A percentile compares a stretch with the other conserved stretches of the same genome.
Conservation (phyloP, 2,329 filamentous ascomycete species). For the Myriosclerotinia curreyana region DNA sequence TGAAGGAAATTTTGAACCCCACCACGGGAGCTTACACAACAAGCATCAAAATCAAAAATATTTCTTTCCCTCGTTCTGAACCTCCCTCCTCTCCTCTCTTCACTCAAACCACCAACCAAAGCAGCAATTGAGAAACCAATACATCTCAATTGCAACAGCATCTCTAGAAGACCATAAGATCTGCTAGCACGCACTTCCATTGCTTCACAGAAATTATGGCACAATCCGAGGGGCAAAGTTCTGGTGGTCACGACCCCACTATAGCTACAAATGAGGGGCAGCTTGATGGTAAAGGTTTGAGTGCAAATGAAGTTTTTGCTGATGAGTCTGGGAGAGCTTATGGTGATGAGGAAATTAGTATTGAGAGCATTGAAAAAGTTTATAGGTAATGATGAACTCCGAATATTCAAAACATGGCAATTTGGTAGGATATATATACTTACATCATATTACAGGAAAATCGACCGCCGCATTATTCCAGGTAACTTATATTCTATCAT, state of each 20-base stretch:
- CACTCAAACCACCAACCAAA: not conserved
- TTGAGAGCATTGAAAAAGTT: constrained; percentile 40
- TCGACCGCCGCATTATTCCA: constrained; percentile 57
- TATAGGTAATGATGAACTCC: constrained; percentile 38
- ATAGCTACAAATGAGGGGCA: constrained; percentile 8
- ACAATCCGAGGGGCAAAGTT: constrained; percentile 27
- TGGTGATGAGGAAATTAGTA: constrained; percentile 30
- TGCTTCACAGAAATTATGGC: constrained; percentile 36
- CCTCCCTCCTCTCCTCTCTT: not conserved
- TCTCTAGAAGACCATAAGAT: constrained; percentile 6
- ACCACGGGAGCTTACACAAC: constrained; percentile 8
- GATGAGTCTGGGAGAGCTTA: constrained; percentile 23
- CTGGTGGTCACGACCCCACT: constrained; percentile 22
- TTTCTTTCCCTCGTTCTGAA: not conserved
- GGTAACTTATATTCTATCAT: constrained; percentile 33
- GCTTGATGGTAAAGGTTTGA: constrained; percentile 17
- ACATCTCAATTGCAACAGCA: not conserved
- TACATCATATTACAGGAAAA: constrained; percentile 42
- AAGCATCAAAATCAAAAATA: constrained; percentile 5
- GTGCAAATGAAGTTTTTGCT: constrained; percentile 11
- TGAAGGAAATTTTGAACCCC: constrained; percentile 19
- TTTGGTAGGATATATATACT: constrained; percentile 3
- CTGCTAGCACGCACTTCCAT: constrained; percentile 39
- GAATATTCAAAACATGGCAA: constrained; percentile 6
- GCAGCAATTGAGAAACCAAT: constrained; percentile 8